Base-by-base conservation (phyloP, 2,329 filamentous ascomycete genomes). In the Hymenoscyphus fraxineus region DNA sequence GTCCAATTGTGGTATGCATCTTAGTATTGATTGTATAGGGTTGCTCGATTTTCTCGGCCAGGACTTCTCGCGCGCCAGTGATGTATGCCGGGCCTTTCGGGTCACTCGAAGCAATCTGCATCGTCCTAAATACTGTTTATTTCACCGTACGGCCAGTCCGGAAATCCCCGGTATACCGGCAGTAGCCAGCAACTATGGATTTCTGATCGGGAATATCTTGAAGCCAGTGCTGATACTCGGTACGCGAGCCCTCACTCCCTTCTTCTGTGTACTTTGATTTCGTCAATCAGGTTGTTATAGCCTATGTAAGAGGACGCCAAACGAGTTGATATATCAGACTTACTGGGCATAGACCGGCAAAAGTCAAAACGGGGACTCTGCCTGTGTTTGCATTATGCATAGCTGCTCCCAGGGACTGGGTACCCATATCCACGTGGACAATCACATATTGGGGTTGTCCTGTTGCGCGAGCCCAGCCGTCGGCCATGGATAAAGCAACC, bases 191-290 rank as follows among this genome's bases (percentile, higher is more conserved):
- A 13, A 91, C 82, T 57, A 91, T 90, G 69, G 85, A 81, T 72
- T 88, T 88, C 75, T 92, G 89, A 70, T 91, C 88, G 0, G 85
- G 88, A 4, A 89, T 85, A 74, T 92, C 88, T 71, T 91, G 88
- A 32, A 91, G 87, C 87, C 88, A 92, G 71, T 91, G 88, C 69
- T 90, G 90, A 71, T 89, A 91, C 74, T 91, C 89, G 0, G 88
- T 90, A 60, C 88, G 78, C 2, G 82, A 85, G 1, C 89, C 88
- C 4, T 84, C 79, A 73, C 86, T 82, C 3, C 88, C 88, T 66
- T 90, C 87, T 61, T 88, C 82, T 0, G 88, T 91, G 72, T 83
- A 88, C 0, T 27, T 27, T 27, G 27, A 27, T 27, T 27, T 27
- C 27, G 27, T 27, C 27, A 27, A 27, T 27, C 27, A 27, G 27